Percentiles rank a stretch among this genome's conserved stretches.
Evolutionary conservation across 2,329 filamentous ascomycete genomes (phyloP).

Genomic region (Aspergillus novoparasiticus): DNA sequence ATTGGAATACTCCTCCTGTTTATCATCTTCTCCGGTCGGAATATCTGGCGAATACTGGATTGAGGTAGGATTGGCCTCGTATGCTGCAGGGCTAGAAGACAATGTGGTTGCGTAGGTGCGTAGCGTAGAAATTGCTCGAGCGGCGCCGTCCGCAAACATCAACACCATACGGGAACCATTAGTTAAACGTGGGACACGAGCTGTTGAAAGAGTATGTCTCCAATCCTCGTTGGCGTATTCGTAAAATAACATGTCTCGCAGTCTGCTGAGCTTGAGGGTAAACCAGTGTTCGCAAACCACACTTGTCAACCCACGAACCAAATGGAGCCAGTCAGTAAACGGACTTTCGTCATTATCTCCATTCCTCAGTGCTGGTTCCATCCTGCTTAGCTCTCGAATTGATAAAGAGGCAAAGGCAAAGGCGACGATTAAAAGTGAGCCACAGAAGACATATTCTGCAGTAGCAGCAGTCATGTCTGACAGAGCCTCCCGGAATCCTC

Average conservation of each 20-base stretch:
- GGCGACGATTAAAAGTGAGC: slow-evolving; percentile 21
- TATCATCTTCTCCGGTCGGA: neutral
- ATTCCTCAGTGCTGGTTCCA: too few species aligned
- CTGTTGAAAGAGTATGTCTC: neutral
- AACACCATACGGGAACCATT: neutral
- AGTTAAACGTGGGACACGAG: neutral
- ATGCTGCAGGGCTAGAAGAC: too few species aligned
- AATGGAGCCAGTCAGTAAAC: slow-evolving; percentile 21
- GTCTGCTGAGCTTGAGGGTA: slow-evolving; percentile 12
- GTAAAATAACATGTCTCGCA: slow-evolving; percentile 14
- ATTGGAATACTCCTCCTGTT: neutral
- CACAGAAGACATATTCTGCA: slow-evolving; percentile 18
- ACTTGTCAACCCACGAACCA: slow-evolving; percentile 16
- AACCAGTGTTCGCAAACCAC: slow-evolving; percentile 18
- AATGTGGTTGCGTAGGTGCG: neutral
- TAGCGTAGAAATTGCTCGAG: neutral
- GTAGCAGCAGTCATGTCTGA: slow-evolving; percentile 6
- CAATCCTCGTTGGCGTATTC: slow-evolving; percentile 22
- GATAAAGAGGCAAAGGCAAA: slow-evolving; percentile 25
- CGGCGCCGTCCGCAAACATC: neutral
- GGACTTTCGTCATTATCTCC: neutral
- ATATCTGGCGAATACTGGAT: accelerated
- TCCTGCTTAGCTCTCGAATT: slow-evolving; percentile 1
- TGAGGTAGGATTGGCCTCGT: neutral
- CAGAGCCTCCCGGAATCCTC: slow-evolving; percentile 20